Percentiles rank a stretch among this genome's conserved stretches.
phyloP scores from a whole-genome alignment of 73 alveolate genomes.

The Paramecium sexaurelia region DNA sequence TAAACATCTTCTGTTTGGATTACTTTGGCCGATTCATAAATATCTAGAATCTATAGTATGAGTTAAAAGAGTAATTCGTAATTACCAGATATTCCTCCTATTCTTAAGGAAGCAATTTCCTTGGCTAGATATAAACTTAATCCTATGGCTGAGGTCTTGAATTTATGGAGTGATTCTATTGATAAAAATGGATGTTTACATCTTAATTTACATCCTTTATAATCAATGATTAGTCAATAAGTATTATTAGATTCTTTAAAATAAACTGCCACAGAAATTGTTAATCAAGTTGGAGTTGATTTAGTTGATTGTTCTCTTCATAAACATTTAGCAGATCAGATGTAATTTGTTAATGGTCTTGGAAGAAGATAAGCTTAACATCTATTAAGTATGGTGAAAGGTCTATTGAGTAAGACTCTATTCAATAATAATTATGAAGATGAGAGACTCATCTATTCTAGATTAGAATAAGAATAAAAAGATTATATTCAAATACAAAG shows the following conservation, averaged over 20 bases:
- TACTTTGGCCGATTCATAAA: conserved; percentile 28
- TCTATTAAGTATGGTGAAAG: background rate
- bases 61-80: background rate
- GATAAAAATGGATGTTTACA: conserved; percentile 71
- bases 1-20: background rate
- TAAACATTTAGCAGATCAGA: background rate
- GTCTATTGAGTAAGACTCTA: background rate
- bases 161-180: conserved; percentile 69
- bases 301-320: conserved; percentile 8
- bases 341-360: conserved; percentile 17
- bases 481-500: background rate
- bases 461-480: background rate
- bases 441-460: background rate
- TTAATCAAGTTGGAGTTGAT: conserved; percentile 64
- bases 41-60: background rate
- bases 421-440: background rate
- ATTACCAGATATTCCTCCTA: conserved; percentile 44
- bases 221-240: conserved; percentile 62
- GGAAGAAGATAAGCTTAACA: conserved; percentile 40
- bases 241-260: conserved; percentile 69
- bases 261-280: conserved; percentile 56
- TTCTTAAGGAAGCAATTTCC: conserved; percentile 63
- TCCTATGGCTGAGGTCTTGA: conserved; percentile 77
- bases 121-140: conserved; percentile 72
- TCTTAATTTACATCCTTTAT: conserved; percentile 68